phyloP scores from a whole-genome alignment of 495 filamentous ascomycete species.

The Paragyromitra xinjiangensis region DNA sequence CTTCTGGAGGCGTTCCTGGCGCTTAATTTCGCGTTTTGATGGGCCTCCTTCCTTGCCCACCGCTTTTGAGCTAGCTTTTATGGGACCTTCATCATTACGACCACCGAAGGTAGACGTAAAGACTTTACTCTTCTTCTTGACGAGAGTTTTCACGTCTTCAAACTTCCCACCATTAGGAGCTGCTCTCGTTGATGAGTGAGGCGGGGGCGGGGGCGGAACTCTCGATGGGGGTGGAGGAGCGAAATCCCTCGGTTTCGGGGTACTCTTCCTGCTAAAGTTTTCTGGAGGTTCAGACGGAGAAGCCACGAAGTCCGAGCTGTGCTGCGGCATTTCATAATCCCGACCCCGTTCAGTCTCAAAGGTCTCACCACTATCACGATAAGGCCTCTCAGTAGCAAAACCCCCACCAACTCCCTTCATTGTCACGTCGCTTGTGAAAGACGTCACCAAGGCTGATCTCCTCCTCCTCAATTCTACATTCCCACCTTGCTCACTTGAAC shows the following conservation, averaged over 20 bases:
- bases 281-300: conserved; percentile 29
- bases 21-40: conserved; percentile 50
- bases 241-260: conserved; percentile 18
- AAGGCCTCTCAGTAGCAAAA: conserved; percentile 26
- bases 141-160: conserved; percentile 42
- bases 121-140: conserved; percentile 51
- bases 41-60: conserved; percentile 16
- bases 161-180: conserved; percentile 36
- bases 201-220: conserved; percentile 29
- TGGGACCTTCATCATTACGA: conserved; percentile 32
- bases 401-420: conserved; percentile 38
- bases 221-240: conserved; percentile 28
- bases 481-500: conserved; percentile 27
- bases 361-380: conserved; percentile 15
- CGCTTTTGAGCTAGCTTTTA: background rate
- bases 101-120: conserved; percentile 36
- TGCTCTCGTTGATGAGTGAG: conserved; percentile 12
- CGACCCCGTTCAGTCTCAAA: conserved; percentile 17
- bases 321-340: conserved; percentile 6
- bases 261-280: conserved; percentile 43
- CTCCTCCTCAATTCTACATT: conserved; percentile 24
- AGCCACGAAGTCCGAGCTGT: conserved; percentile 34
- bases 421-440: conserved; percentile 24
- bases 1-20: conserved; percentile 53
- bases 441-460: conserved; percentile 13